These are phyloP conservation scores for Tremellales sp. DNA, from an alignment of 1,284 basidiomycete species.

Conservation along the genomic window DNA sequence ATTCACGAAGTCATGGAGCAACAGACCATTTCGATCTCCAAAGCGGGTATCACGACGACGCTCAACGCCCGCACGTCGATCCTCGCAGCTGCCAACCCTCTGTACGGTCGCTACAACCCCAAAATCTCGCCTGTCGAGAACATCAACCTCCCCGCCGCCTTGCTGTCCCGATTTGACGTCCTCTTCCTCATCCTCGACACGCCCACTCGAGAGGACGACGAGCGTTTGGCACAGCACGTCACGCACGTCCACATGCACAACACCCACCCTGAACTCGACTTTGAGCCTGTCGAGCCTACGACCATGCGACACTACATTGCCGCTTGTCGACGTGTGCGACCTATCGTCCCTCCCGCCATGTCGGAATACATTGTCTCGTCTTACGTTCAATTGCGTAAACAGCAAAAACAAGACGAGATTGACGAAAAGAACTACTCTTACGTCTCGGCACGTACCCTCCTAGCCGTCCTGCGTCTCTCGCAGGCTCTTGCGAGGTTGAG, in stretches of 20 bases:
- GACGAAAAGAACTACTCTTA: slow-evolving; percentile 87
- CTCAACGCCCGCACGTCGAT: slow-evolving; percentile 98
- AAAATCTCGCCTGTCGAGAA: slow-evolving; percentile 98
- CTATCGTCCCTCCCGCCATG: slow-evolving; percentile 77
- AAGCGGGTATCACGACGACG: slow-evolving; percentile 98
- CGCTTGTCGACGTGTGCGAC: slow-evolving; percentile 80
- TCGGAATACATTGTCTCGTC: slow-evolving; percentile 92
- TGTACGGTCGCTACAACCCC: slow-evolving; percentile 97
- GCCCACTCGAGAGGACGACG: slow-evolving; percentile 88
- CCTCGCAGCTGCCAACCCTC: slow-evolving; percentile 94
- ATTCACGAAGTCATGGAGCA: slow-evolving; percentile 99
- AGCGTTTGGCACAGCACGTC: slow-evolving; percentile 92
- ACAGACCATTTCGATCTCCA: slow-evolving; percentile 98
- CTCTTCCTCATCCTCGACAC: slow-evolving; percentile 97
- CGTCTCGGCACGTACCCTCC: slow-evolving; percentile 92
- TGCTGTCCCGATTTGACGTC: slow-evolving; percentile 93
- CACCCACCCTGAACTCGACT: slow-evolving; percentile 71
- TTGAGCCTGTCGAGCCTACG: slow-evolving; percentile 74
- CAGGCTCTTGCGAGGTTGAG: slow-evolving; percentile 92
- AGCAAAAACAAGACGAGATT: slow-evolving; percentile 84
- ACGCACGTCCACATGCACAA: slow-evolving; percentile 98
- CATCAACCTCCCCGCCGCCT: slow-evolving; percentile 95
- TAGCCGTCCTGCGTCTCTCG: slow-evolving; percentile 88
- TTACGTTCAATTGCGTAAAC: slow-evolving; percentile 90
- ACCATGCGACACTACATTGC: slow-evolving; percentile 97